A percentile compares a stretch with the other conserved stretches of the same genome.
These are phyloP conservation scores for Rosa rugosa DNA, from an alignment of 306 rosid genomes.

Conservation along the genomic window DNA sequence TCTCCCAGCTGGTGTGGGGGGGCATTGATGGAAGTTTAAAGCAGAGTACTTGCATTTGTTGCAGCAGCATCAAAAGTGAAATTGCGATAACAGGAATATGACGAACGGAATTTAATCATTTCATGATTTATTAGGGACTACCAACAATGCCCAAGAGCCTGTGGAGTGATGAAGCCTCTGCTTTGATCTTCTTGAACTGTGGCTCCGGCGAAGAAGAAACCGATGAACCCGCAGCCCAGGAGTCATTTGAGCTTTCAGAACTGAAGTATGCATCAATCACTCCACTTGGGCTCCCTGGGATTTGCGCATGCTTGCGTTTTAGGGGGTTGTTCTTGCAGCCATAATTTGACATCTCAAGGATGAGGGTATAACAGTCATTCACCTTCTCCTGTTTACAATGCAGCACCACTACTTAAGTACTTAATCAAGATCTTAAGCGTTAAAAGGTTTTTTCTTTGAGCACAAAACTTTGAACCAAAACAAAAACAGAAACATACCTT, in stretches of 20 bases:
- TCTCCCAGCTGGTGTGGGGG: not conserved
- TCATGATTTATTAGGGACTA: slow-evolving; percentile 31
- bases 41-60: slow-evolving; percentile 15
- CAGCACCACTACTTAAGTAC: not conserved
- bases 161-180: slow-evolving; percentile 49
- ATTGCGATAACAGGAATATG: slow-evolving; percentile 22
- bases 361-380: slow-evolving; percentile 59
- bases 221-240: slow-evolving; percentile 62
- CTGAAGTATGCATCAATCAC: slow-evolving; percentile 66
- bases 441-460: not conserved
- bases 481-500: slow-evolving; percentile 44
- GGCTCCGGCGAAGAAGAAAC: slow-evolving; percentile 47
- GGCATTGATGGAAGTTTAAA: slow-evolving; percentile 54
- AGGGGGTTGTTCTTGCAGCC: slow-evolving; percentile 18
- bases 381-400: slow-evolving; percentile 67
- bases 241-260: slow-evolving; percentile 77
- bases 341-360: slow-evolving; percentile 37
- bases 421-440: not conserved
- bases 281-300: slow-evolving; percentile 77
- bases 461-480: not conserved
- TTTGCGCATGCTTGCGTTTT: slow-evolving; percentile 59
- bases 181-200: slow-evolving; percentile 60
- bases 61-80: slow-evolving; percentile 19
- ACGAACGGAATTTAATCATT: not conserved
- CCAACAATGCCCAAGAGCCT: slow-evolving; percentile 57